Conservation (phyloP, 352 stramenopile species). For the Globisporangium abappressorium region DNA sequence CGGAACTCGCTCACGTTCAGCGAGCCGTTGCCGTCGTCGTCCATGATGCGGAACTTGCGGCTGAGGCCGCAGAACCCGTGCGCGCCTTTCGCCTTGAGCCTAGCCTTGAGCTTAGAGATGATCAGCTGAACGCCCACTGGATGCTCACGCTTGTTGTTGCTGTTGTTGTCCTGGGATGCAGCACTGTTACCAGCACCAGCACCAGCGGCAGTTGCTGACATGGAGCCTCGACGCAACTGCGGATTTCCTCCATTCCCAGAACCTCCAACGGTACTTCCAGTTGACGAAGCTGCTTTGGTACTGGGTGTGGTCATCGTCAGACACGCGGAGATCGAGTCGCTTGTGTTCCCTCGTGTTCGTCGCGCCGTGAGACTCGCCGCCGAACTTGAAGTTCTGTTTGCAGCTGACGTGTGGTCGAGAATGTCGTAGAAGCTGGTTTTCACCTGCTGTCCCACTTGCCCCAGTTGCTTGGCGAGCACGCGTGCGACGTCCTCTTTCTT, state of each 20-base stretch:
- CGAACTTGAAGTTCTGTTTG: neutral
- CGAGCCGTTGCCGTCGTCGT: conserved; percentile 70
- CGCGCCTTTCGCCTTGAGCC: conserved; percentile 58
- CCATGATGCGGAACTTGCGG: conserved; percentile 71
- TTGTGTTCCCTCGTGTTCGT: conserved; percentile 46
- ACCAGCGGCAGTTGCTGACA: neutral
- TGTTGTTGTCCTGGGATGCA: neutral
- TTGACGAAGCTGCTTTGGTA: neutral
- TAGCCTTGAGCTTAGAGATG: conserved; percentile 38
- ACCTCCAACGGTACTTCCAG: neutral
- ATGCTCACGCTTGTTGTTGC: conserved; percentile 23
- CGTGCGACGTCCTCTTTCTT: conserved; percentile 27
- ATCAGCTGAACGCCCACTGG: conserved; percentile 62
- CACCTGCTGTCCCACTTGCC: neutral
- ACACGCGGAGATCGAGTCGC: conserved; percentile 50
- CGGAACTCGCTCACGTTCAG: conserved; percentile 81
- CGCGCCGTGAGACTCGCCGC: conserved; percentile 20
- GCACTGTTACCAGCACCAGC: neutral
- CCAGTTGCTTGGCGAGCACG: conserved; percentile 30
- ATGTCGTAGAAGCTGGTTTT: conserved; percentile 53
- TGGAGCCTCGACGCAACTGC: neutral
- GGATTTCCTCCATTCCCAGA: neutral
- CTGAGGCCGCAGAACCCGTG: conserved; percentile 75
- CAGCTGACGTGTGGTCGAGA: conserved; percentile 47
- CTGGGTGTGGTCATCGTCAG: conserved; percentile 22